Percentiles rank a stretch among this genome's conserved stretches.
phyloP scores from a whole-genome alignment of 2,329 filamentous ascomycete species.

The Myriosclerotinia scirpicola region DNA sequence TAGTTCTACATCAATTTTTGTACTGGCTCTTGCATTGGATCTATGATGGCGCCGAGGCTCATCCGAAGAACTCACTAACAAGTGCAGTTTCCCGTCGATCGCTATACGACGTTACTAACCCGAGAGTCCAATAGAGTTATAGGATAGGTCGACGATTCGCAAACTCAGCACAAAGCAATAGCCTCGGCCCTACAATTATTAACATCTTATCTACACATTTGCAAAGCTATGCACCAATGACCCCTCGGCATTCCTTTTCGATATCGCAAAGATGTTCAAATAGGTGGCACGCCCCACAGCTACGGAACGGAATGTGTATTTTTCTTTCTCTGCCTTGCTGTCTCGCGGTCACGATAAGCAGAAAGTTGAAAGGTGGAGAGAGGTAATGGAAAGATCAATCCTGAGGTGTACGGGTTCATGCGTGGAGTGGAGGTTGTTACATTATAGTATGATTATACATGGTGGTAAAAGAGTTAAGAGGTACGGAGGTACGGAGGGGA shows the following conservation, averaged over 20 bases:
- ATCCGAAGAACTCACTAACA: not conserved
- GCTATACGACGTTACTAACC: not conserved
- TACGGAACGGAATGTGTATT: not conserved
- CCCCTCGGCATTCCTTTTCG: not conserved
- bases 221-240: not conserved
- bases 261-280: not conserved
- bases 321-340: not conserved
- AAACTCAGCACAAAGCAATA: not conserved
- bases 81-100: not conserved
- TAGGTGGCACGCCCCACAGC: not conserved
- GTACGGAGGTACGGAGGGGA: no score
- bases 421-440: not conserved
- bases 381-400: not conserved
- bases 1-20: not conserved
- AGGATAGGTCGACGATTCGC: not conserved
- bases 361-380: not conserved
- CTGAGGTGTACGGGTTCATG: constrained; percentile 4
- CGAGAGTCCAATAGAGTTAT: not conserved
- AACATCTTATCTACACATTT: not conserved
- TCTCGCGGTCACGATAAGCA: not conserved
- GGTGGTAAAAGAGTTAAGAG: no score
- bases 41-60: not conserved
- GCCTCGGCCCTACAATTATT: not conserved
- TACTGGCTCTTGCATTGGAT: not conserved
- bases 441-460: no score